Conservation (phyloP, 345 rosid species). For the Eucalyptus coolabah region DNA sequence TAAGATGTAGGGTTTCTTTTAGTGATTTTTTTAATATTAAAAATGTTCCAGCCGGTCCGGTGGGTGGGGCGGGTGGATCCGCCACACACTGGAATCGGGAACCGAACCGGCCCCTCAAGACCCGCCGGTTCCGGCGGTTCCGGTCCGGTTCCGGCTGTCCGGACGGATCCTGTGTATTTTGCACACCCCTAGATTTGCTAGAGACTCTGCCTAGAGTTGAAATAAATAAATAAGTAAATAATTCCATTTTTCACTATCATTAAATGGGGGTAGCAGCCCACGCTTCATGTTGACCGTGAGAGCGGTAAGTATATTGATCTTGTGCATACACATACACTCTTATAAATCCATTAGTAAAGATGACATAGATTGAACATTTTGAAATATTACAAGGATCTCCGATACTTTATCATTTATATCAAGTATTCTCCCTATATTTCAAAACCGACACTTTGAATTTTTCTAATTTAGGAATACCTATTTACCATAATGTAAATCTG, state of each 20-base stretch:
- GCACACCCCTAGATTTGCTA: not conserved
- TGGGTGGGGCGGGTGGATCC: no score
- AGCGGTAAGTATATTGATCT: not conserved
- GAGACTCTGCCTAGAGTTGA: not conserved
- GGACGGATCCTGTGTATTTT: no score
- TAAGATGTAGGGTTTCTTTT: no score
- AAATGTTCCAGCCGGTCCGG: no score
- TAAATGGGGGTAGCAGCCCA: not conserved
- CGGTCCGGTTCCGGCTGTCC: no score
- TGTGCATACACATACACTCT: not conserved
- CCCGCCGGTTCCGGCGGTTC: no score
- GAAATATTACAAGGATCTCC: not conserved
- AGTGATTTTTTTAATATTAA: no score
- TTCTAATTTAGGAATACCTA: fast-evolving
- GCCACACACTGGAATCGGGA: no score
- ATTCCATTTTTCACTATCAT: not conserved
- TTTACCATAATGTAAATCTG: not conserved
- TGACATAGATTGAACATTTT: not conserved
- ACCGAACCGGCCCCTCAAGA: no score
- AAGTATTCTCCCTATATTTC: not conserved
- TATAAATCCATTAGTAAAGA: not conserved
- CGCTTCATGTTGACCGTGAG: not conserved
- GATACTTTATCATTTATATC: not conserved
- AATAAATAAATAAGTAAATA: not conserved
- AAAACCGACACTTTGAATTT: not conserved